Conservation (phyloP, 169 alveolate genomes). For the Eimeria tenella region DNA sequence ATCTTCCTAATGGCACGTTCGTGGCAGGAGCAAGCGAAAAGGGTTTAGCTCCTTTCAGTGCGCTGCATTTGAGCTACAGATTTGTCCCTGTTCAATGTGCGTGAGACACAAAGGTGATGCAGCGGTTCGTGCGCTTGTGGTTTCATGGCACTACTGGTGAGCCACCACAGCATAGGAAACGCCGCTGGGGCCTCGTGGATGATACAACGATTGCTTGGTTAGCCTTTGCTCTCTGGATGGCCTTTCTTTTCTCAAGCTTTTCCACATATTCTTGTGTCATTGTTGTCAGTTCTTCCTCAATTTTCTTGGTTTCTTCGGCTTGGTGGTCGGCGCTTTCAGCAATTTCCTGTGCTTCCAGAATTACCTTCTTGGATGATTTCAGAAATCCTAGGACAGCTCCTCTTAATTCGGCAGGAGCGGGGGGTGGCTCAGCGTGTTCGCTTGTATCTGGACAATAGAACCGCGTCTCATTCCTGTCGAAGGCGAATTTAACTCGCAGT, state of each 20-base stretch:
- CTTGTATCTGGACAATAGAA: conserved; percentile 65
- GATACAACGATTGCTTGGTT: conserved; percentile 11
- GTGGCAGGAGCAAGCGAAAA: no score
- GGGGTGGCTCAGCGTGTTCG: conserved; percentile 53
- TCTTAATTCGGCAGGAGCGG: conserved; percentile 44
- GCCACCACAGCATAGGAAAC: conserved; percentile 60
- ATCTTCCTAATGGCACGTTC: no score
- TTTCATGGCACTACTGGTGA: conserved; percentile 36
- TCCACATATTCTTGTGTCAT: conserved; percentile 58
- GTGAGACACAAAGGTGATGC: no score
- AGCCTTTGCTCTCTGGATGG: conserved; percentile 16
- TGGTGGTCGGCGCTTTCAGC: neutral
- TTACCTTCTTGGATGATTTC: conserved; percentile 14
- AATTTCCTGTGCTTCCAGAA: conserved; percentile 27
- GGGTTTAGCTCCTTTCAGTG: no score
- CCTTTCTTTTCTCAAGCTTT: conserved; percentile 13
- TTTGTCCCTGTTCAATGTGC: no score
- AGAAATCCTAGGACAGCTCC: conserved; percentile 50
- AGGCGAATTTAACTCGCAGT: conserved; percentile 59
- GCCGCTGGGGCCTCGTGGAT: conserved; percentile 17
- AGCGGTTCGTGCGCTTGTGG: no score
- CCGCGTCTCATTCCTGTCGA: conserved; percentile 61
- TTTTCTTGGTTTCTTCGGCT: conserved; percentile 19
- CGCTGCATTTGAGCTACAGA: no score
- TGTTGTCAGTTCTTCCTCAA: conserved; percentile 43